These are phyloP conservation scores for Aspergillus ibericus DNA, from an alignment of 2,329 filamentous ascomycete genomes.

Conservation along the genomic window DNA sequence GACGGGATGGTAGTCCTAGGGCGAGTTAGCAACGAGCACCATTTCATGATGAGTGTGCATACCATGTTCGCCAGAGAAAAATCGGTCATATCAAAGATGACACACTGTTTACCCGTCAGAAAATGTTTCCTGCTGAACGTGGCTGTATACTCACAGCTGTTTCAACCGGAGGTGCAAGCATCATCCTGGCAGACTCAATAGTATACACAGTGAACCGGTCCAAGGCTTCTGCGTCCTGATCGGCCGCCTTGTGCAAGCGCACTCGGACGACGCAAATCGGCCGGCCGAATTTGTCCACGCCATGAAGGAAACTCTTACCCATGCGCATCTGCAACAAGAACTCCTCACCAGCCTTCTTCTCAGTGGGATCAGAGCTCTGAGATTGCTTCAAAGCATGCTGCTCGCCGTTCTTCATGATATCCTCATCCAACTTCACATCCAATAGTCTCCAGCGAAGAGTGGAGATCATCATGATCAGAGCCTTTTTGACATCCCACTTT, in stretches of 20 bases:
- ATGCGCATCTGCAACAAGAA: slow-evolving; percentile 81
- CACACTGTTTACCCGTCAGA: slow-evolving; percentile 59
- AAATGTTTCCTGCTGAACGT: slow-evolving; percentile 11
- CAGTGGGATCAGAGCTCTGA: slow-evolving; percentile 58
- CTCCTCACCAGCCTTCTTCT: slow-evolving; percentile 70
- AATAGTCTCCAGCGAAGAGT: slow-evolving; percentile 87
- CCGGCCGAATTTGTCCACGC: slow-evolving; percentile 76
- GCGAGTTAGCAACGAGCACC: neutral
- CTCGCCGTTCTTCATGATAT: slow-evolving; percentile 79
- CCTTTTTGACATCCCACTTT: slow-evolving; percentile 94
- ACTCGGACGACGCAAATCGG: slow-evolving; percentile 86
- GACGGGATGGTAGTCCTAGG: slow-evolving; percentile 83
- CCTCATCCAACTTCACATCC: slow-evolving; percentile 85
- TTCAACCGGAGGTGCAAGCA: slow-evolving; percentile 76
- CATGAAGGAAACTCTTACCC: slow-evolving; percentile 92
- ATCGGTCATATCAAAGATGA: slow-evolving; percentile 93
- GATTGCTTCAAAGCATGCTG: slow-evolving; percentile 62
- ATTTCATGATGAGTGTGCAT: slow-evolving; percentile 23
- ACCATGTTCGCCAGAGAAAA: slow-evolving; percentile 96
- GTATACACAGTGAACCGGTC: slow-evolving; percentile 90
- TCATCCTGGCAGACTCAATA: slow-evolving; percentile 89
- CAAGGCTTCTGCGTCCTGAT: slow-evolving; percentile 77
- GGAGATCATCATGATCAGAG: slow-evolving; percentile 88
- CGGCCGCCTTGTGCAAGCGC: slow-evolving; percentile 75
- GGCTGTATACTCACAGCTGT: slow-evolving; percentile 70